phyloP scores from a whole-genome alignment of 352 stramenopile genomes.

The Phytophthora cryptogea region DNA sequence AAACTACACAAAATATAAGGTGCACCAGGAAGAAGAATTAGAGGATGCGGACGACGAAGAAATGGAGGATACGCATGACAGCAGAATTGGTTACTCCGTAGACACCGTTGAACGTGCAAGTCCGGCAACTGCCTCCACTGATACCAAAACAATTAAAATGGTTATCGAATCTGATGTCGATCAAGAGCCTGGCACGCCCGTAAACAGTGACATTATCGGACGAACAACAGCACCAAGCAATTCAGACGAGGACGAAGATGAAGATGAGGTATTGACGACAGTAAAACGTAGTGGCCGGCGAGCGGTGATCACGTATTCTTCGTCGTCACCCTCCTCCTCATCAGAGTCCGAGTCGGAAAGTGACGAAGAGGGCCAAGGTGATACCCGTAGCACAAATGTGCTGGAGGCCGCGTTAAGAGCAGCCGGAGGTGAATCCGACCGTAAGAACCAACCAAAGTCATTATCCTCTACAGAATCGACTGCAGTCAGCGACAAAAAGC shows the following conservation, averaged over 20 bases:
- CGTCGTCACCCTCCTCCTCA: constrained; percentile 24
- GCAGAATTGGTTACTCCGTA: not conserved
- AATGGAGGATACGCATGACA: constrained; percentile 12
- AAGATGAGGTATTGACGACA: constrained; percentile 19
- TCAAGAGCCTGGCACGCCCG: constrained; percentile 5
- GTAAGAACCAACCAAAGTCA: constrained; percentile 1
- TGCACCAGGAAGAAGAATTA: constrained; percentile 24
- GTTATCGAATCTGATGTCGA: constrained; percentile 1
- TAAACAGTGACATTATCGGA: constrained; percentile 24
- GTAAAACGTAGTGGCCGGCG: constrained; percentile 20
- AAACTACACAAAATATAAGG: constrained; percentile 52
- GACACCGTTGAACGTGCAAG: not conserved
- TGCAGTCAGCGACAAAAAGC: not conserved
- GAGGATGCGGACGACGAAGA: constrained; percentile 26
- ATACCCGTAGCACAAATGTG: constrained; percentile 36
- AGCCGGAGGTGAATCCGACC: constrained; percentile 21
- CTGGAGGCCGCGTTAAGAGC: constrained; percentile 65
- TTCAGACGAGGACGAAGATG: constrained; percentile 28
- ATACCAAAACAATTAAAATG: constrained; percentile 2
- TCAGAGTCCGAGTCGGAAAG: constrained; percentile 47
- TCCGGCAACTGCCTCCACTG: not conserved
- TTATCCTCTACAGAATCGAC: not conserved
- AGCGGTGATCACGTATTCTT: constrained; percentile 16
- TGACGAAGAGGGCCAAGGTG: constrained; percentile 17
- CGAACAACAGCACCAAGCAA: constrained; percentile 28